These are phyloP conservation scores for Ambrosia trifida DNA, from an alignment of 129 eudicot species.

Conservation along the genomic window DNA sequence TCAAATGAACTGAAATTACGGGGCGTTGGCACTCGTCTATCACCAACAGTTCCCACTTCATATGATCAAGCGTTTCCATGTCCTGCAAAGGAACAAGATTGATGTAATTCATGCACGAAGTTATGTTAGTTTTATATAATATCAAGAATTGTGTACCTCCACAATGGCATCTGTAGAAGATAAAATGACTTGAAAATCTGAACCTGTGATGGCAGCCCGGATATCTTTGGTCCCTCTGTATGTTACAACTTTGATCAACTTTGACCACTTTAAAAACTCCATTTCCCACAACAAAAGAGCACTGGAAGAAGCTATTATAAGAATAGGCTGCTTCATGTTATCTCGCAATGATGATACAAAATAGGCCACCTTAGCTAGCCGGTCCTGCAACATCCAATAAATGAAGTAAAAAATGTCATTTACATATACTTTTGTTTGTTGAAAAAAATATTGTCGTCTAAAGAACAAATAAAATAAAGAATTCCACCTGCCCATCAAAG, in stretches of 20 bases:
- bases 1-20: no score
- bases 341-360: not conserved
- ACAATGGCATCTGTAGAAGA: constrained; percentile 27
- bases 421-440: no score
- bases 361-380: not conserved
- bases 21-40: no score
- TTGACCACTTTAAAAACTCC: constrained; percentile 32
- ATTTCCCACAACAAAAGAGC: constrained; percentile 37
- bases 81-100: constrained; percentile 26
- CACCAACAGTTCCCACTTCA: not conserved
- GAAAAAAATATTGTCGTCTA: not conserved
- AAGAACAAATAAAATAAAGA: not conserved
- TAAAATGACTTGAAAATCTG: constrained; percentile 41
- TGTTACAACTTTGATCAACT: constrained; percentile 24
- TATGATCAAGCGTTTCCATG: constrained; percentile 17
- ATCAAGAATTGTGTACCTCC: constrained; percentile 23
- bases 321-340: constrained; percentile 24
- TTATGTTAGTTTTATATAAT: no score
- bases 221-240: constrained; percentile 35
- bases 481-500: constrained; percentile 31
- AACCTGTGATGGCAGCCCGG: constrained; percentile 29
- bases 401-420: not conserved
- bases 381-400: constrained; percentile 21
- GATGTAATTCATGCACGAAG: no score
- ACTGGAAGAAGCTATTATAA: constrained; percentile 23